Percentiles rank a stretch among this genome's conserved stretches.
phyloP scores from a whole-genome alignment of 495 filamentous ascomycete species.

The Penicillium canariense region DNA sequence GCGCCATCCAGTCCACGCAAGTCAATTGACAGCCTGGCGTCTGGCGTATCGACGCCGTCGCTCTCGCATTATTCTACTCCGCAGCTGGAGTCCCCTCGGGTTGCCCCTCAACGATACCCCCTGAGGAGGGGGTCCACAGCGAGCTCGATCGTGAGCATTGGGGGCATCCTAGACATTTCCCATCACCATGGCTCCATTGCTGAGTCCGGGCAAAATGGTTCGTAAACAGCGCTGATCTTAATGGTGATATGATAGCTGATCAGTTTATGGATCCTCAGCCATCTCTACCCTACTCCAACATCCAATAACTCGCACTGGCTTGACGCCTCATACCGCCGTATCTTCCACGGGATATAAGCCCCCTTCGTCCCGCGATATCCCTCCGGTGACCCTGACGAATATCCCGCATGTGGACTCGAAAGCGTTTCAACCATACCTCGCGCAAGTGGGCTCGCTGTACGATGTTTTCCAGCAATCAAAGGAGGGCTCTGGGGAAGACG shows the following conservation, averaged over 20 bases:
- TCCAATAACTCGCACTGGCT: slow-evolving; percentile 83
- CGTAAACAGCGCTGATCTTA: slow-evolving; percentile 3
- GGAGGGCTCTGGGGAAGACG: slow-evolving; percentile 58
- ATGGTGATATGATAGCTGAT: slow-evolving; percentile 3
- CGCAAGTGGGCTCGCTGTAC: slow-evolving; percentile 76
- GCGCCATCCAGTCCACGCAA: slow-evolving; percentile 62
- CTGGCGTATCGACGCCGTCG: slow-evolving; percentile 49
- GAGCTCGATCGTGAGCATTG: slow-evolving; percentile 81
- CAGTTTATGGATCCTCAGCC: slow-evolving; percentile 45
- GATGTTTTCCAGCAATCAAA: slow-evolving; percentile 79
- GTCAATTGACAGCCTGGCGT: slow-evolving; percentile 66
- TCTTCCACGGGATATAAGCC: slow-evolving; percentile 69
- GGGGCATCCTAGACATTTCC: slow-evolving; percentile 69
- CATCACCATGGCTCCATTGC: slow-evolving; percentile 59
- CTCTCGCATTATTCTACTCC: slow-evolving; percentile 59
- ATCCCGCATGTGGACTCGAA: slow-evolving; percentile 77
- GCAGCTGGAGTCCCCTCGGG: slow-evolving; percentile 43
- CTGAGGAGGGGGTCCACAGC: slow-evolving; percentile 76
- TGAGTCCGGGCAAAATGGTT: slow-evolving; percentile 80
- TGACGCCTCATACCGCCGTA: slow-evolving; percentile 69
- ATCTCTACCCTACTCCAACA: slow-evolving; percentile 92
- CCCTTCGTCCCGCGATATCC: slow-evolving; percentile 89
- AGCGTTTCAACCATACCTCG: slow-evolving; percentile 79
- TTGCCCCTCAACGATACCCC: slow-evolving; percentile 43
- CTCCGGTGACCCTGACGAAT: slow-evolving; percentile 88